These are phyloP conservation scores for Kazachstania viticola DNA, from an alignment of 805 yeast species.

Conservation along the genomic window DNA sequence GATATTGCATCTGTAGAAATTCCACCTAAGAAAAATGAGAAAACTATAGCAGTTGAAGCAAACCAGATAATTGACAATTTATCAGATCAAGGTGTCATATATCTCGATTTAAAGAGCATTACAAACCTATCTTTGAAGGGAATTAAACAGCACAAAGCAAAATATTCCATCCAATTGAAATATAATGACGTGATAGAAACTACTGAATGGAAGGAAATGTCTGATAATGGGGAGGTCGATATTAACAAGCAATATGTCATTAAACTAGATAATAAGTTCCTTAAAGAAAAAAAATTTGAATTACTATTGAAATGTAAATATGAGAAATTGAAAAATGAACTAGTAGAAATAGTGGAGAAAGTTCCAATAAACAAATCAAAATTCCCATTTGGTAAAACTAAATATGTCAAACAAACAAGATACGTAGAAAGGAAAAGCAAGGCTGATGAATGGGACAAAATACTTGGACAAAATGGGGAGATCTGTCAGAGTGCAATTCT, in stretches of 20 bases:
- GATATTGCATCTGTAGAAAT: no score
- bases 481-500: constrained; percentile 69
- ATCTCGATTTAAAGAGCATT: constrained; percentile 37
- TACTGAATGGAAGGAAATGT: constrained; percentile 12
- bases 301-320: constrained; percentile 62
- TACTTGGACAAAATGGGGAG: constrained; percentile 75
- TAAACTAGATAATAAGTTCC: constrained; percentile 17
- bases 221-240: constrained; percentile 18
- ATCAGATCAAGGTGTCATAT: no score
- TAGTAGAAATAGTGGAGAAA: constrained; percentile 50
- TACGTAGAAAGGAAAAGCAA: constrained; percentile 39
- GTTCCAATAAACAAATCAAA: constrained; percentile 34
- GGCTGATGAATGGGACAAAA: constrained; percentile 45
- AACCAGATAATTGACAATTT: no score
- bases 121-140: constrained; percentile 38
- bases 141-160: constrained; percentile 33
- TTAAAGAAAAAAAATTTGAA: constrained; percentile 39
- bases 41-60: no score
- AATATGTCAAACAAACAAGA: constrained; percentile 29
- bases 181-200: constrained; percentile 31
- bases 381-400: constrained; percentile 24
- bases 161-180: constrained; percentile 41
- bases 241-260: constrained; percentile 67
- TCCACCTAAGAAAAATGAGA: no score
- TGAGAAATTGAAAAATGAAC: constrained; percentile 32